These are phyloP conservation scores for Aspergillus costaricaensis DNA, from an alignment of 2,329 filamentous ascomycete species.

Conservation along the genomic window DNA sequence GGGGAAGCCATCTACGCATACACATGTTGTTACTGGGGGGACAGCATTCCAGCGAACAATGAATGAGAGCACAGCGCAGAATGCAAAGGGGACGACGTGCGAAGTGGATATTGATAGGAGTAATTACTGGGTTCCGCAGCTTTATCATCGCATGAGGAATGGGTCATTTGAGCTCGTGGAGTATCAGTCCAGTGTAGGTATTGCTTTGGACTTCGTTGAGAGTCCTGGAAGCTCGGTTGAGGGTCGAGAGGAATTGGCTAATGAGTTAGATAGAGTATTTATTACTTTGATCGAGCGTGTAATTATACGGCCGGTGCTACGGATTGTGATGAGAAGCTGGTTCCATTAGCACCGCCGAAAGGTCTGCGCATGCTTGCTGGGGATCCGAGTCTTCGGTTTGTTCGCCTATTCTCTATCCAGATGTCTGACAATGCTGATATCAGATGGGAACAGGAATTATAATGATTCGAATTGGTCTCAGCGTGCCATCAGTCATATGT, in stretches of 20 bases:
- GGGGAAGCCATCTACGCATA: slow-evolving; percentile 60
- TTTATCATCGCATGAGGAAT: slow-evolving; percentile 58
- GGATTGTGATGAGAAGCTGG: slow-evolving; percentile 12
- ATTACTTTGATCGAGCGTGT: slow-evolving; percentile 26
- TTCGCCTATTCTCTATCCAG: neutral
- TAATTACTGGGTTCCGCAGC: slow-evolving; percentile 74
- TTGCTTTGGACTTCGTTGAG: neutral
- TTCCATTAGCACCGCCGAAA: slow-evolving; percentile 23
- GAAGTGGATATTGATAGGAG: slow-evolving; percentile 68
- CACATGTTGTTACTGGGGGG: slow-evolving; percentile 70
- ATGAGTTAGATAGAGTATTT: slow-evolving; percentile 23
- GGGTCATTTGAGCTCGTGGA: slow-evolving; percentile 23
- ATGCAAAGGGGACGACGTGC: slow-evolving; percentile 53
- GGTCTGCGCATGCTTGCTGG: slow-evolving; percentile 29
- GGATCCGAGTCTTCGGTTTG: slow-evolving; percentile 20
- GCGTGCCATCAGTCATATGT: slow-evolving; percentile 60
- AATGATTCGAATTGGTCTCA: slow-evolving; percentile 21
- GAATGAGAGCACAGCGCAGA: slow-evolving; percentile 59
- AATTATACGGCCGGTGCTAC: slow-evolving; percentile 17
- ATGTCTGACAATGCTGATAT: neutral
- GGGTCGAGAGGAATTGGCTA: neutral
- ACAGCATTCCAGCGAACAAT: slow-evolving; percentile 66
- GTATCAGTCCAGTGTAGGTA: slow-evolving; percentile 20
- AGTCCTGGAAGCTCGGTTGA: neutral
- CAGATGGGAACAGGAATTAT: slow-evolving; percentile 17